Conservation (phyloP, 1,284 basidiomycete species). For the Marasmius tenuissimus region DNA sequence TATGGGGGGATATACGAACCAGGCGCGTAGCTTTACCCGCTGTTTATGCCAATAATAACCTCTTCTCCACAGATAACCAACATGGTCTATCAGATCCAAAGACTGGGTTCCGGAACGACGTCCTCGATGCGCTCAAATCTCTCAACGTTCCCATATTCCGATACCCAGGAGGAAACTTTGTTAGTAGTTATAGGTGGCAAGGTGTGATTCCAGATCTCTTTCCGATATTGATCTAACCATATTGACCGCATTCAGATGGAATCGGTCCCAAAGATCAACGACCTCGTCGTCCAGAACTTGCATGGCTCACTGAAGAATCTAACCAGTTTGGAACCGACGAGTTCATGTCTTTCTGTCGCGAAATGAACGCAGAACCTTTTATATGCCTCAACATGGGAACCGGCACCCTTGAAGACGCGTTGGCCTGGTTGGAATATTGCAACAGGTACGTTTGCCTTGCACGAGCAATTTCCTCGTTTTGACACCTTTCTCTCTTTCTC, state of each 20-base stretch:
- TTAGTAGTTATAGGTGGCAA: conserved; percentile 70
- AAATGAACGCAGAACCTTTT: conserved; percentile 55
- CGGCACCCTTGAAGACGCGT: conserved; percentile 59
- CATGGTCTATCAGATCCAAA: conserved; percentile 35
- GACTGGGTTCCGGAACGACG: conserved; percentile 58
- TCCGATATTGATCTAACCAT: neutral
- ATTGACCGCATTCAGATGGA: conserved; percentile 36
- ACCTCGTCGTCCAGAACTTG: conserved; percentile 61
- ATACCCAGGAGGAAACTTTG: conserved; percentile 60
- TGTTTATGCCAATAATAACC: neutral
- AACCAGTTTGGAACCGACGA: conserved; percentile 65
- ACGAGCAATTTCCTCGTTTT: neutral
- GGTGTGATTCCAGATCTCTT: conserved; percentile 24
- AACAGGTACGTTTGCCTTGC: conserved; percentile 39
- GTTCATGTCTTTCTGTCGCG: conserved; percentile 49
- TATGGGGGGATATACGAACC: conserved; percentile 63
- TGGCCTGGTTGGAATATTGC: conserved; percentile 71
- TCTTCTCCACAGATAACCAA: conserved; percentile 22
- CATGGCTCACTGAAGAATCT: conserved; percentile 63
- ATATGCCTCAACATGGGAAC: conserved; percentile 70
- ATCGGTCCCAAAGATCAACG: conserved; percentile 54
- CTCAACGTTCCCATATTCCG: conserved; percentile 57
- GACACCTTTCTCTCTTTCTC: neutral
- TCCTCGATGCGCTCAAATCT: conserved; percentile 51
- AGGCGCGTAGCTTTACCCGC: conserved; percentile 21